Base-by-base conservation (phyloP, 148 eudicot genomes). In the Pouteria glomerata region DNA sequence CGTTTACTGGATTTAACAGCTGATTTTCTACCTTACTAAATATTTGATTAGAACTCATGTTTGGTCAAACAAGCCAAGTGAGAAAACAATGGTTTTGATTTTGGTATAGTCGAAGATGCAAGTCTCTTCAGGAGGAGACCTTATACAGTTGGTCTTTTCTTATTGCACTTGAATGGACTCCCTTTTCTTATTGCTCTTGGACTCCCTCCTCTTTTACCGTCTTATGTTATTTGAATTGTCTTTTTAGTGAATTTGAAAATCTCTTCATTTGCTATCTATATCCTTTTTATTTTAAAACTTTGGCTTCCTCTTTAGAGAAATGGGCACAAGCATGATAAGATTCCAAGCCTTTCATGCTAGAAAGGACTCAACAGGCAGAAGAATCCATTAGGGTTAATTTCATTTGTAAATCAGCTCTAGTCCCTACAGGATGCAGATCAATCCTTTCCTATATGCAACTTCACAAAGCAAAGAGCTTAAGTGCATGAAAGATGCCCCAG, bases 21-120 rank as follows among this genome's bases (percentile, higher is more conserved):
- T 63, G 48, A 63, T 63, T 63, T 63, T 39, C 19, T 12, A 39
- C 42, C 67, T 37, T 5, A 21, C 65, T 61, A n/a, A n/a, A n/a
- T n/a, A 39, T 8, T 21, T 35, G 30, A 62, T 12, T 16, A 13
- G 52, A 18, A 19, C 68, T 64, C 23, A 18, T 15, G 33, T 27
- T 65, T 44, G 21, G 34, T 18, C 6, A n/a, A 26, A 15, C 34
- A 15, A 26, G 35, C 35, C 42, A 65, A 44, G 12, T 5, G 6
- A 27, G 16, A 65, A 42, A 65, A 65, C 51, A 37, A 23, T 44
- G 50, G 35, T 48, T 39, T 21, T 63, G 67, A 42, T 39, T 37
- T 60, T 39, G 48, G 31, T 63, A 63, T 24, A 39, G 29, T 39
- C 48, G 67, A 39, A 63, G 48, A 63, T 10, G 14, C 50, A 21